Base-by-base conservation (phyloP, 345 rosid species). In the Turritis glabra region DNA sequence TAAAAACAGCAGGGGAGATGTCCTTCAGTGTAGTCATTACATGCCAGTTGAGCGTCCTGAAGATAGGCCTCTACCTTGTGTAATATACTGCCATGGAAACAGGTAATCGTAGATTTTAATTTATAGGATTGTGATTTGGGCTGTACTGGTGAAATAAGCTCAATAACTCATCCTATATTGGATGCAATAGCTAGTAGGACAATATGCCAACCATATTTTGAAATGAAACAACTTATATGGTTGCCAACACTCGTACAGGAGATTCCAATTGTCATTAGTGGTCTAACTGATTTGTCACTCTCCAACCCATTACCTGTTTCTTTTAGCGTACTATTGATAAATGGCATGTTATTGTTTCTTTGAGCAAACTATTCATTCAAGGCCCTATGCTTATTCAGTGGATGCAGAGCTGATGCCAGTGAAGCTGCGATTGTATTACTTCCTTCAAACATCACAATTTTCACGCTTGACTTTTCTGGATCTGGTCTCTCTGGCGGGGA, bases 11-110 rank as follows among this genome's bases (percentile, higher is more conserved):
- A 81, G 90, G 47, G 97, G 93, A 69, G 88, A 90, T 77, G 76
- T 58, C 73, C 90, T 95, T 60, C 85, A 84, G 73, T 92, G 99
- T 80, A 95, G 92, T 76, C 99, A 95, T 85, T 95, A 92, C 55
- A 54, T 87, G 78, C 99, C 97, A 33, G 79, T 87, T 32, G 86
- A 79, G 66, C 73, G 76, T 74, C 88, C 89, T 37, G 89, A 85
- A 79, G 94, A 79, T 54, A 90, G 85, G 84, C 81, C 91, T 68
- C 80, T 96, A 8, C 98, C 99, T 53, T 95, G 98, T 82, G 98
- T 92, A 55, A 90, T 92, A 78, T 90, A 92, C 79, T 92, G 98
- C 88, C 99, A 95, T 76, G 98, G 98, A 65, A 92, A 95, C 85
- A 95, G 97, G 98, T 90, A 69, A 12, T 5, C 8, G 0, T 2